phyloP scores from a whole-genome alignment of 495 filamentous ascomycete species.

The Lasiosphaeris hirsuta region DNA sequence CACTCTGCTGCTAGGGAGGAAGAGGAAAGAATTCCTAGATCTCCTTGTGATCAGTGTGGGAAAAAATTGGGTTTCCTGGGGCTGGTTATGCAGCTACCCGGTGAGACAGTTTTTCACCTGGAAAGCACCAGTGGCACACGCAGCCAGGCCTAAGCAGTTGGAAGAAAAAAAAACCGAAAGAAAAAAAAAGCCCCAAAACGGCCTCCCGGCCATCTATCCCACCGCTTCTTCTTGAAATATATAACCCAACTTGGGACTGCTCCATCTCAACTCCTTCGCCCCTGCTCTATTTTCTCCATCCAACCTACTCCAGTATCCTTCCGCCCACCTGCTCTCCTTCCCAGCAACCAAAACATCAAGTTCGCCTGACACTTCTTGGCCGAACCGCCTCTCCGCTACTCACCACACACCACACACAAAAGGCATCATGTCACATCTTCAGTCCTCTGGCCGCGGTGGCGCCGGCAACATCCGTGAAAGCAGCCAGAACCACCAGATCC shows the following conservation, averaged over 20 bases:
- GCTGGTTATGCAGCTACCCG: constrained; percentile 7
- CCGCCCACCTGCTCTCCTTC: not conserved
- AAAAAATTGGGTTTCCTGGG: constrained; percentile 4
- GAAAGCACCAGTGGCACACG: not conserved
- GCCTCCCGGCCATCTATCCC: no score
- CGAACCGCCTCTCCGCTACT: not conserved
- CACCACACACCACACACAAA: not conserved
- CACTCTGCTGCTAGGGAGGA: not conserved
- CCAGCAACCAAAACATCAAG: constrained; percentile 3
- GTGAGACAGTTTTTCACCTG: constrained; percentile 1
- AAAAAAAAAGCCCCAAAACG: not conserved
- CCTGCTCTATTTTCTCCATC: not conserved
- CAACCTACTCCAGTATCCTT: not conserved
- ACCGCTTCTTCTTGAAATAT: no score
- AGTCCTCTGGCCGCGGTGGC: constrained; percentile 52
- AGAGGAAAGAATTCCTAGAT: not conserved
- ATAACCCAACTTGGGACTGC: no score
- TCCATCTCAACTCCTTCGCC: not conserved
- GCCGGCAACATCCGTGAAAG: constrained; percentile 72
- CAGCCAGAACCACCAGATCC: constrained; percentile 44
- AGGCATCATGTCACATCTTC: constrained; percentile 33
- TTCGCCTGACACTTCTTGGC: not conserved
- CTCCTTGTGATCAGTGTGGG: constrained; percentile 9
- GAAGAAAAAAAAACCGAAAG: constrained; percentile 1
- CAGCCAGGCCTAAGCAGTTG: no score